phyloP scores from a whole-genome alignment of 768 basidiomycete genomes.

The Tricholoma flavovirens region DNA sequence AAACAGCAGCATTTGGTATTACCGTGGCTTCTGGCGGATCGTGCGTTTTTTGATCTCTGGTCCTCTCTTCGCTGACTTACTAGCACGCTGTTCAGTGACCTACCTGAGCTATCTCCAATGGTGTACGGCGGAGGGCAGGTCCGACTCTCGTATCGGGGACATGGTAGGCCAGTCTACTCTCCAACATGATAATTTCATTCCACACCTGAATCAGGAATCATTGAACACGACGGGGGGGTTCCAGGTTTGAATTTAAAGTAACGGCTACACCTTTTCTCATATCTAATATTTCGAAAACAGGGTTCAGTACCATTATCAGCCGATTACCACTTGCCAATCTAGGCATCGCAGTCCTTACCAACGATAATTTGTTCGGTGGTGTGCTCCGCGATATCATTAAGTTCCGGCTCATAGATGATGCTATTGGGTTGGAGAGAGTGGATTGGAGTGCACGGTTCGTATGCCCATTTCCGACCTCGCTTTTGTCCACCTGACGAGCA shows the following conservation, averaged over 20 bases:
- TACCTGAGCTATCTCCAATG: constrained; percentile 17
- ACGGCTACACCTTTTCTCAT: not conserved
- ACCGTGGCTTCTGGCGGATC: constrained; percentile 13
- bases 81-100: constrained; percentile 8
- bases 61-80: not conserved
- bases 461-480: not conserved
- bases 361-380: constrained; percentile 20
- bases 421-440: constrained; percentile 16
- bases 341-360: constrained; percentile 22
- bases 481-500: not conserved
- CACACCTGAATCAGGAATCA: constrained; percentile 4
- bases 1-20: constrained; percentile 19
- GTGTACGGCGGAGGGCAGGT: constrained; percentile 26
- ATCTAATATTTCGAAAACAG: not conserved
- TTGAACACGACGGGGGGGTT: constrained; percentile 18
- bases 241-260: not conserved
- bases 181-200: not conserved
- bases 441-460: constrained; percentile 21
- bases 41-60: not conserved
- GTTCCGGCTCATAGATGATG: constrained; percentile 21
- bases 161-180: constrained; percentile 12
- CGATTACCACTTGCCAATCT: constrained; percentile 12
- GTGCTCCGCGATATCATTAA: constrained; percentile 17
- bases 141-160: constrained; percentile 19
- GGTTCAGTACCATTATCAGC: constrained; percentile 11